These are phyloP conservation scores for Fusarium pseudonygamai DNA, from an alignment of 2,329 filamentous ascomycete species.

Conservation along the genomic window DNA sequence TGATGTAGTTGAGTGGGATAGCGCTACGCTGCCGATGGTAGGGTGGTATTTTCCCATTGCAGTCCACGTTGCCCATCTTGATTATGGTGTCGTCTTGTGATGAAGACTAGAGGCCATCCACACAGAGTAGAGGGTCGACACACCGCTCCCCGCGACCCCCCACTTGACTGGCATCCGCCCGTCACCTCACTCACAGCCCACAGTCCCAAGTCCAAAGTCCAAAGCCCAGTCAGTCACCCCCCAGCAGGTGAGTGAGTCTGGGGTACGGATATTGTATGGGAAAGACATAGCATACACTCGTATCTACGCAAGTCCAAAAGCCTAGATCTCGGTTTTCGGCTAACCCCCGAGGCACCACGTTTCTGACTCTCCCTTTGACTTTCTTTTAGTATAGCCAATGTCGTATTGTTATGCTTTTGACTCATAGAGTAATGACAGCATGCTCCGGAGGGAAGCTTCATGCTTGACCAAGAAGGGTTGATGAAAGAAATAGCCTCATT, in stretches of 20 bases:
- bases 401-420: conserved; percentile 7
- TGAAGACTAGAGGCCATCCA: conserved; percentile 34
- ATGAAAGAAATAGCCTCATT: not conserved
- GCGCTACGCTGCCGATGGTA: conserved; percentile 11
- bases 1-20: conserved; percentile 33
- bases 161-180: conserved; percentile 19
- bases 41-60: conserved; percentile 20
- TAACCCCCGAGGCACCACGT: conserved; percentile 34
- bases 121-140: conserved; percentile 29
- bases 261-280: conserved; percentile 25
- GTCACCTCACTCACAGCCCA: not conserved
- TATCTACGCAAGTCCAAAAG: not conserved
- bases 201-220: not conserved
- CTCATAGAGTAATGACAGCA: not conserved
- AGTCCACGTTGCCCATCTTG: conserved; percentile 29
- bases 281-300: not conserved
- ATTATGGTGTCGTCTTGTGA: conserved; percentile 19
- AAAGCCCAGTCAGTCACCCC: not conserved
- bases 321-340: conserved; percentile 31
- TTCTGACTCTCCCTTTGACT: not conserved
- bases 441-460: not conserved
- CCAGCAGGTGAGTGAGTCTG: conserved; percentile 18
- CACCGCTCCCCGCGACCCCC: conserved; percentile 43
- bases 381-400: not conserved
- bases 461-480: not conserved